Evolutionary conservation across 2,329 filamentous ascomycete species (phyloP), one percentile per base, ranked within the genome.

Genomic region (Beauveria medogensis): DNA sequence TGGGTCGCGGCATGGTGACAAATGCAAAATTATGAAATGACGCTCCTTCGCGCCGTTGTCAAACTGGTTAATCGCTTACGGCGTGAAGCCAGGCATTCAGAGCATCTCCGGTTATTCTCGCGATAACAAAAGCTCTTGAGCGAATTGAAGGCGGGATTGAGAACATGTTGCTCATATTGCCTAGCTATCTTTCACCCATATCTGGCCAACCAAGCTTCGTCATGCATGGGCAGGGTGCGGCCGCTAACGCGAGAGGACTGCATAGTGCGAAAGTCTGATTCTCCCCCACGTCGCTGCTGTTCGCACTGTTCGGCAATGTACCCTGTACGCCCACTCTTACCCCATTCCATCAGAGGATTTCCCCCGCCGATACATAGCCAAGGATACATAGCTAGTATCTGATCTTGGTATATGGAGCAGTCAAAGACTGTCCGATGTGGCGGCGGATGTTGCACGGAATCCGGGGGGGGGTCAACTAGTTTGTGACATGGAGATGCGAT

Each of bases 1-100:
- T 81, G 14, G 79, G 79, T 24, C 80, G 79, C 62, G 80, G 79
- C 80, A 83, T 83, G 12, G 12, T 14, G 47, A 58, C 6, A n/a
- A n/a, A 9, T 10, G 7, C 20, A 10, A 26, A 37, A 16, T 16
- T 43, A 48, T 8, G 12, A 30, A 43, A 5, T 9, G 26, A 20
- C 1, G 7, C 30, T 14, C 34, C 30, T 50, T 54, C 20, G 24
- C 34, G 28, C 10, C 20, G 26, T 22, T 18, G 7, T 37, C 26
- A 12, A 26, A 37, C 2, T 9, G 16, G 16, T 46, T 12, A 16
- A 30, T 46, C 12, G 26, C 18, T 34, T 34, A 51, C 20, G 18
- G 26, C 18, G 10, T 14, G 30, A 12, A 34, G 10, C 30, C 30
- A 34, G 10, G 30, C 10, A 12, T 12, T 3, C 18, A 5, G 18